phyloP scores from a whole-genome alignment of 139 green algal species.

The Chlamydomonas incerta region DNA sequence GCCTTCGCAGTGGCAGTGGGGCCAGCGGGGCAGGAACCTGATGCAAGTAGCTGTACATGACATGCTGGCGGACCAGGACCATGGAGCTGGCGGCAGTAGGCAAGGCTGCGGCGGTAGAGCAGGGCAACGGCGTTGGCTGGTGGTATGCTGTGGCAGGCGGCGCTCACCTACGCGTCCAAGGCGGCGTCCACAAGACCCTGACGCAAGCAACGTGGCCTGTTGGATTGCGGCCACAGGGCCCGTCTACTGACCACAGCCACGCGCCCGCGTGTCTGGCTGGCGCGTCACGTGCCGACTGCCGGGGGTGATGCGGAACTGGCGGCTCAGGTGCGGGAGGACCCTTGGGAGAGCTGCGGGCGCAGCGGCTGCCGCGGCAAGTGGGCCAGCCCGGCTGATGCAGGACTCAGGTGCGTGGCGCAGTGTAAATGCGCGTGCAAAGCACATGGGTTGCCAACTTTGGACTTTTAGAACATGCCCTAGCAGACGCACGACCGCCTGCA shows the following conservation, averaged over 20 bases:
- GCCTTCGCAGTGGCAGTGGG: slow-evolving; percentile 1
- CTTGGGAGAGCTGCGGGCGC: slow-evolving; percentile 25
- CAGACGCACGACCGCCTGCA: no score
- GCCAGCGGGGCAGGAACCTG: not conserved
- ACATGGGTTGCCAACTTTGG: no score
- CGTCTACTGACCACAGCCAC: no score
- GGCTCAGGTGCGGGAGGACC: slow-evolving; percentile 27
- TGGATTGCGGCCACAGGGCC: no score
- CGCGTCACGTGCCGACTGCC: no score
- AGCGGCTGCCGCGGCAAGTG: slow-evolving; percentile 34
- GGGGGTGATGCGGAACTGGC: not conserved
- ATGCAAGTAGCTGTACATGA: slow-evolving; percentile 46
- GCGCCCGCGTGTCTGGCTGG: no score
- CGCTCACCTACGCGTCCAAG: slow-evolving; percentile 17
- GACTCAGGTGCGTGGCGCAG: slow-evolving; percentile 5
- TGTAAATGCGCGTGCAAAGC: no score
- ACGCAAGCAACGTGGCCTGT: no score
- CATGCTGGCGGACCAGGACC: slow-evolving; percentile 50
- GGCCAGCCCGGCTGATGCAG: slow-evolving; percentile 38
- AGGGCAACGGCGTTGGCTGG: not conserved
- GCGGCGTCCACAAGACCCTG: no score
- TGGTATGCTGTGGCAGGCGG: not conserved
- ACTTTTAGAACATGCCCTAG: no score
- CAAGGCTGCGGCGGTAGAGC: no score
- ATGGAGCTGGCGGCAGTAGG: no score